These are phyloP conservation scores for Lactarius akahatsu DNA, from an alignment of 768 basidiomycete species.

Conservation along the genomic window DNA sequence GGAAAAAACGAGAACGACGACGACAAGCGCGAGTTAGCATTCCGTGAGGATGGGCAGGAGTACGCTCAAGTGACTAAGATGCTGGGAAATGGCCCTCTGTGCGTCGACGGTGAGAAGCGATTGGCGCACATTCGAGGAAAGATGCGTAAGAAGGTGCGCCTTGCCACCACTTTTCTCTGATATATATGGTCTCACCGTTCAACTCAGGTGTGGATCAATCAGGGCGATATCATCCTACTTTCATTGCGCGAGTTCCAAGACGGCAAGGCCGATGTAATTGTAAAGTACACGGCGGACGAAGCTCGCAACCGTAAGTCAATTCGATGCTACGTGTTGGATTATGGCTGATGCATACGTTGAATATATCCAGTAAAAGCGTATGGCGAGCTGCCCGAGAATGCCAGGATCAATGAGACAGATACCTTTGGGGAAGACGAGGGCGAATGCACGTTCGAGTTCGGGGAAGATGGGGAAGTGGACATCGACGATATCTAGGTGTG, in stretches of 20 bases:
- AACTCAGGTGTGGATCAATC: conserved; percentile 95
- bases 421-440: conserved; percentile 88
- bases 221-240: conserved; percentile 93
- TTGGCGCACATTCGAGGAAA: conserved; percentile 98
- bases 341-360: conserved; percentile 4
- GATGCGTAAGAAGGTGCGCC: conserved; percentile 94
- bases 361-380: conserved; percentile 83
- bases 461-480: conserved; percentile 84
- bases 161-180: conserved; percentile 8
- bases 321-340: conserved; percentile 1
- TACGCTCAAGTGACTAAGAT: conserved; percentile 99
- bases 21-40: conserved; percentile 97
- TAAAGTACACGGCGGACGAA: conserved; percentile 97
- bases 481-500: conserved; percentile 78
- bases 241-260: conserved; percentile 99
- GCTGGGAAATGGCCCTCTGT: conserved; percentile 95
- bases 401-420: conserved; percentile 97
- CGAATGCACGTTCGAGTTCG: conserved; percentile 88
- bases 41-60: conserved; percentile 98
- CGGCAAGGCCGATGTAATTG: conserved; percentile 98
- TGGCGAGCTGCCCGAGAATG: conserved; percentile 94
- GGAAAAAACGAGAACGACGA: conserved; percentile 64
- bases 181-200: not conserved
- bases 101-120: conserved; percentile 98
- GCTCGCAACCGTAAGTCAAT: conserved; percentile 65